These are phyloP conservation scores for Tuber borchii DNA, from an alignment of 495 filamentous ascomycete genomes.

Conservation along the genomic window DNA sequence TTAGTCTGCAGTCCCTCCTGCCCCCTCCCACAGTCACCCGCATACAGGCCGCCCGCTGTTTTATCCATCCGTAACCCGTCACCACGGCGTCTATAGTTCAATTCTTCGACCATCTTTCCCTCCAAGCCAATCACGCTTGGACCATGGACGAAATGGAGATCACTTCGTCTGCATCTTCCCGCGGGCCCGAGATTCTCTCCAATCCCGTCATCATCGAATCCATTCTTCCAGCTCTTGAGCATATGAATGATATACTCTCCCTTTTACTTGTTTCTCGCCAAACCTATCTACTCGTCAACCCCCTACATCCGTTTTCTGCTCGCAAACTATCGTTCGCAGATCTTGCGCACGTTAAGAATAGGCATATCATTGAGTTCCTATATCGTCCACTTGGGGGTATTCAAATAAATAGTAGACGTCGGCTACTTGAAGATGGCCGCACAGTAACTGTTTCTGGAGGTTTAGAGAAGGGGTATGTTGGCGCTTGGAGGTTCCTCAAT, in stretches of 20 bases:
- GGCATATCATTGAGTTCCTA: constrained; percentile 32
- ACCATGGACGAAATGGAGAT: constrained; percentile 2
- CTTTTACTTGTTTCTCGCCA: constrained; percentile 35
- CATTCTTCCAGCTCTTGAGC: constrained; percentile 33
- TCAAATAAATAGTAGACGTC: constrained; percentile 22
- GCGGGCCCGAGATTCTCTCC: constrained; percentile 36
- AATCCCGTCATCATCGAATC: constrained; percentile 39
- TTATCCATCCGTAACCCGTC: constrained; percentile 7
- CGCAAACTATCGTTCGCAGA: constrained; percentile 31
- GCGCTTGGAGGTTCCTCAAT: constrained; percentile 33
- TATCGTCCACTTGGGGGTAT: constrained; percentile 26
- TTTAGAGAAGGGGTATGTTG: constrained; percentile 37
- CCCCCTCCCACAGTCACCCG: neutral
- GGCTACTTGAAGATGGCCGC: constrained; percentile 31
- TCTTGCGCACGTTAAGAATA: constrained; percentile 26
- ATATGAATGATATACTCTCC: constrained; percentile 36
- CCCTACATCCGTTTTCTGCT: constrained; percentile 35
- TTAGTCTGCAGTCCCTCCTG: neutral
- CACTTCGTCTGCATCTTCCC: constrained; percentile 24
- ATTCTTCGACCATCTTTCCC: constrained; percentile 27
- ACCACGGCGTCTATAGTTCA: constrained; percentile 21
- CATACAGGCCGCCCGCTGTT: neutral
- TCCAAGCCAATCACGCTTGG: constrained; percentile 16
- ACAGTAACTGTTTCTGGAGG: constrained; percentile 35
- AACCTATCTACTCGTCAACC: constrained; percentile 30